Evolutionary conservation across 176 grass and related monocot species (phyloP), one percentile per base, ranked within the genome.

Genomic region (Phyllostachys edulis): DNA sequence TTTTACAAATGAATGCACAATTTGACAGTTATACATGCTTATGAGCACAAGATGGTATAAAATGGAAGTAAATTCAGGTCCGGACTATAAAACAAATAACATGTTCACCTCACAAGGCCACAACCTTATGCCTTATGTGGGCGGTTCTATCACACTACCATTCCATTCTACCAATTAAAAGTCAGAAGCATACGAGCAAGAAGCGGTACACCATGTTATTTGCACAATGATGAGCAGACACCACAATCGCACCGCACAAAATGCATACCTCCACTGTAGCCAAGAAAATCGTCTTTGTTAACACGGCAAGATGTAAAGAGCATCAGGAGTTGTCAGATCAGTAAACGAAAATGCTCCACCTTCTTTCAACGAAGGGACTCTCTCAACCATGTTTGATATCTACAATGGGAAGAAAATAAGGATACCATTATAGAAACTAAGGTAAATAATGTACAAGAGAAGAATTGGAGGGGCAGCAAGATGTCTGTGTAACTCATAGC

Each of bases 371-470:
- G 96, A 98, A 56, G 96, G 93, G 11, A 95, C 91, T 84, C 95
- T 98, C 73, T 94, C 91, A 75, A 89, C 85, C 96, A 98, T 98
- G 73, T 98, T 98, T 81, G 68, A 71, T 79, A 98, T 90, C 96
- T 98, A 87, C 24, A 90, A 44, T 66, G 34, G 54, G 63, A 80
- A 84, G 27, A 56, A 38, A 40, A 23, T 39, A 42, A 74, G 9
- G 16, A 24, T 36, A 44, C 6, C 23, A 67, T 21, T 44, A 57
- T 54, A 78, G 10, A 41, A 75, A 59, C 9, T 13, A 90, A 75
- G 18, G 42, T 86, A 72, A 70, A 52, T 15, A 69, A 82, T 88
- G 13, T 54, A 70, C 50, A 83, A 73, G 14, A 52, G 49, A 72
- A 46, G 39, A 86, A 59, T 41, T 24, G 74, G 50, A 73, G 54